Evolutionary conservation across 2,329 filamentous ascomycete species (phyloP).

Genomic region (Exophiala mesophila): DNA sequence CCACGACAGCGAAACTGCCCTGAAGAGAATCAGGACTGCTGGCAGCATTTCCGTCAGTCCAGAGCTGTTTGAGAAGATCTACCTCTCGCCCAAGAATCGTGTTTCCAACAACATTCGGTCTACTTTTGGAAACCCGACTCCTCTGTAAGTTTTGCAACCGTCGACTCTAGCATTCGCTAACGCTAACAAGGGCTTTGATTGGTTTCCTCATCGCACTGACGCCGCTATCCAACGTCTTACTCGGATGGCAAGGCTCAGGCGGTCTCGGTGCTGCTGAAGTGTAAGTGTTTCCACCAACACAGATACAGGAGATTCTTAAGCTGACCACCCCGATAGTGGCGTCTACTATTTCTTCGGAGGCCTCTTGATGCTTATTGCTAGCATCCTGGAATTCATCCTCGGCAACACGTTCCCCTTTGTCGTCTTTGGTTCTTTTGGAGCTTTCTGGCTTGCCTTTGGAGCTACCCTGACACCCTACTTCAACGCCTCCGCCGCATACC

Average conservation of each 20-base stretch:
- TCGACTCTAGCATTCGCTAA: slow-evolving; percentile 3
- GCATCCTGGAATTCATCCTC: slow-evolving; percentile 34
- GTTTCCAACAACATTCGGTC: slow-evolving; percentile 30
- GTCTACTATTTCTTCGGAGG: slow-evolving; percentile 35
- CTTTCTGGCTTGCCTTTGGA: slow-evolving; percentile 56
- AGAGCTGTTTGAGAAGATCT: slow-evolving; percentile 35
- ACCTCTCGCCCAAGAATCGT: slow-evolving; percentile 33
- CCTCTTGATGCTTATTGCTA: slow-evolving; percentile 31
- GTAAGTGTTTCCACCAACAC: slow-evolving; percentile 11
- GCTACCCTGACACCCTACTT: slow-evolving; percentile 52
- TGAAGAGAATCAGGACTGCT: slow-evolving; percentile 46
- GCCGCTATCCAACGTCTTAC: slow-evolving; percentile 51
- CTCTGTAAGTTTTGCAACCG: slow-evolving; percentile 27
- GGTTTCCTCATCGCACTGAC: slow-evolving; percentile 51
- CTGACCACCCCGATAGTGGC: slow-evolving; percentile 22
- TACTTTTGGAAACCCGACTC: slow-evolving; percentile 32
- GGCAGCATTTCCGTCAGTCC: slow-evolving; percentile 41
- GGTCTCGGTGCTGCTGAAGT: slow-evolving; percentile 42
- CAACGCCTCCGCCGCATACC: slow-evolving; percentile 43
- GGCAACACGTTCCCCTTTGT: slow-evolving; percentile 52
- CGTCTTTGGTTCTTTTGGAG: slow-evolving; percentile 46
- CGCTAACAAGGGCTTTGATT: slow-evolving; percentile 17
- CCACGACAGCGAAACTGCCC: slow-evolving; percentile 30
- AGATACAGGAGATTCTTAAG: slow-evolving; percentile 1
- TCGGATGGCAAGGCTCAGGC: slow-evolving; percentile 57